These are phyloP conservation scores for Ceratocystiopsis minuta DNA, from an alignment of 2,329 filamentous ascomycete species.

Conservation along the genomic window DNA sequence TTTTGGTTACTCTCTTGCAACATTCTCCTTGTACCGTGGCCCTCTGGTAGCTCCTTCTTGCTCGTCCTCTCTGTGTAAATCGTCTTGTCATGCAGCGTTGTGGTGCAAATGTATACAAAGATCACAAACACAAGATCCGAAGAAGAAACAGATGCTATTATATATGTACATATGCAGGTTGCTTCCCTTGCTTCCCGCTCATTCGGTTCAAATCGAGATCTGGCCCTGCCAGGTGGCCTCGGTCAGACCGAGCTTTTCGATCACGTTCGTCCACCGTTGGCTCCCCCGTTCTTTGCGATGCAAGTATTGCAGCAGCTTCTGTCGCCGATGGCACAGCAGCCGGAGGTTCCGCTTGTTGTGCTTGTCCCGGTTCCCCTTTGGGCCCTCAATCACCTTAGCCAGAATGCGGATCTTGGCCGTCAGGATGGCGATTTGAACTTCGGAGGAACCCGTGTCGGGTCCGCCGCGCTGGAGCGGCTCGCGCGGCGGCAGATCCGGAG, in stretches of 20 bases:
- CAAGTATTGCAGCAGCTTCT: constrained; percentile 78
- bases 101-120: too few species aligned
- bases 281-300: constrained; percentile 79
- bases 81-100: too few species aligned
- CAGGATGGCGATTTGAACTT: constrained; percentile 94
- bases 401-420: constrained; percentile 83
- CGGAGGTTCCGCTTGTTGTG: constrained; percentile 84
- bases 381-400: constrained; percentile 49
- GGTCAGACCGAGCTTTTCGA: constrained; percentile 68
- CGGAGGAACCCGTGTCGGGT: constrained; percentile 81
- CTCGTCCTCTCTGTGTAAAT: too few species aligned
- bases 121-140: too few species aligned
- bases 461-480: constrained; percentile 45
- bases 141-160: too few species aligned
- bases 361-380: constrained; percentile 66
- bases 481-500: constrained; percentile 22
- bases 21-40: too few species aligned
- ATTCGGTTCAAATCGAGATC: constrained; percentile 39
- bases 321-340: constrained; percentile 69
- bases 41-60: too few species aligned
- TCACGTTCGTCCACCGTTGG: constrained; percentile 71
- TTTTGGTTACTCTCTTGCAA: too few species aligned
- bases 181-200: too few species aligned
- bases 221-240: constrained; percentile 83
- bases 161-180: too few species aligned